A percentile compares a stretch with the other conserved stretches of the same genome.
Evolutionary conservation across 1,284 basidiomycete species (phyloP).

Genomic region (Moniliella sp.): DNA sequence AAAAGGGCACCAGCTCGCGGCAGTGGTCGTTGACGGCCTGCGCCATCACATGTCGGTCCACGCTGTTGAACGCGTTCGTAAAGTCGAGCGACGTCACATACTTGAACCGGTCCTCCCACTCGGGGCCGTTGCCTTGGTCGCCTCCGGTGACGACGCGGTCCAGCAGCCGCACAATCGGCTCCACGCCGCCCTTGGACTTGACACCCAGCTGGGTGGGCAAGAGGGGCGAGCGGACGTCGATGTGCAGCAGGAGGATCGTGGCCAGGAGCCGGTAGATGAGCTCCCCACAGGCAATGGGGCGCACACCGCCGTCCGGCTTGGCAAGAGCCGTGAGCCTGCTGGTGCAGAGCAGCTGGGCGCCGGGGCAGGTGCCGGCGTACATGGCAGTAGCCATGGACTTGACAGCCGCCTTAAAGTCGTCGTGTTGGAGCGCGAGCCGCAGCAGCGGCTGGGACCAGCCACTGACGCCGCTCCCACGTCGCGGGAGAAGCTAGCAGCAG

Average conservation of each 20-base stretch:
- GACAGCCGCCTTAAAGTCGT: too few relatives aligned
- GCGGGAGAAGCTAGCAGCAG: too few relatives aligned
- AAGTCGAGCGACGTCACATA: neutral
- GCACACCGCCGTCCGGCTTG: neutral
- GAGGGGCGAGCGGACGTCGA: neutral
- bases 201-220: neutral
- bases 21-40: neutral
- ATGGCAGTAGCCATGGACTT: too few relatives aligned
- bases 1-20: neutral
- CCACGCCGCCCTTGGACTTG: neutral
- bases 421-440: too few relatives aligned
- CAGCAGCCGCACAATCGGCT: neutral
- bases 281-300: neutral
- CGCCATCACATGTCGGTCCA: neutral
- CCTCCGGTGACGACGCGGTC: neutral
- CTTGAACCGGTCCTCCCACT: too few relatives aligned
- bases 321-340: neutral
- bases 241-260: neutral
- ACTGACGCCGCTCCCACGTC: too few relatives aligned
- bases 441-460: too few relatives aligned
- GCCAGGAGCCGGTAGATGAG: neutral
- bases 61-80: neutral
- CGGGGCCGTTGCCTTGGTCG: too few relatives aligned
- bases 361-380: too few relatives aligned
- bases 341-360: too few relatives aligned